Evolutionary conservation across 352 stramenopile genomes (phyloP).

Genomic region (Thraustochytrium striatum): DNA sequence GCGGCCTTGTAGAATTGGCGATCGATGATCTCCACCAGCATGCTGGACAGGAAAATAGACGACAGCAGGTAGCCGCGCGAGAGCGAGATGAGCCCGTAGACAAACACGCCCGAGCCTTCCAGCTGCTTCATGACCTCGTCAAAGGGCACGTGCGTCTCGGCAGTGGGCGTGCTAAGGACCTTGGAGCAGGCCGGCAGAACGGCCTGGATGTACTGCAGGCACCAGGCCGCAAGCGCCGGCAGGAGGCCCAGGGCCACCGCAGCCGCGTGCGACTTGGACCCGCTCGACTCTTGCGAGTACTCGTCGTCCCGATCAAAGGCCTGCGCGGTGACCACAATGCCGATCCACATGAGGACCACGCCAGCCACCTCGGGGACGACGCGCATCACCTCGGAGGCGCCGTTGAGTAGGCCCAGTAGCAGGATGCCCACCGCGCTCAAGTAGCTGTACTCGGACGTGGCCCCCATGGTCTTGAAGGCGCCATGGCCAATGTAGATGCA

Average conservation of each 20-base stretch:
- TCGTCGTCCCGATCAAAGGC: constrained; percentile 57
- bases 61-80: constrained; percentile 59
- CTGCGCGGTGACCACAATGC: constrained; percentile 58
- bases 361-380: constrained; percentile 57
- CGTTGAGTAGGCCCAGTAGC: constrained; percentile 56
- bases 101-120: constrained; percentile 54
- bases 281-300: constrained; percentile 55
- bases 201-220: constrained; percentile 57
- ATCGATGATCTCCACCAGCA: constrained; percentile 61
- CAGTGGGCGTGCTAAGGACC: neutral
- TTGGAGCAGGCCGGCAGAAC: constrained; percentile 50
- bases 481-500: constrained; percentile 60
- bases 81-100: constrained; percentile 57
- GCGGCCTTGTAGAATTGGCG: constrained; percentile 58
- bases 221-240: constrained; percentile 58
- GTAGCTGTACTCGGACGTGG: constrained; percentile 56
- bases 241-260: constrained; percentile 59
- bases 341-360: constrained; percentile 62
- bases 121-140: constrained; percentile 51
- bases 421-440: constrained; percentile 53
- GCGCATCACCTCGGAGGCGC: constrained; percentile 56
- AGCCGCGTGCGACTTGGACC: constrained; percentile 52
- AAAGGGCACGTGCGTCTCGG: constrained; percentile 33
- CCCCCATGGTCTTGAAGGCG: constrained; percentile 62
- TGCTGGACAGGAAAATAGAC: constrained; percentile 59